These are phyloP conservation scores for Sarocladiaceae sp. DNA, from an alignment of 2,329 filamentous ascomycete species.

Conservation along the genomic window DNA sequence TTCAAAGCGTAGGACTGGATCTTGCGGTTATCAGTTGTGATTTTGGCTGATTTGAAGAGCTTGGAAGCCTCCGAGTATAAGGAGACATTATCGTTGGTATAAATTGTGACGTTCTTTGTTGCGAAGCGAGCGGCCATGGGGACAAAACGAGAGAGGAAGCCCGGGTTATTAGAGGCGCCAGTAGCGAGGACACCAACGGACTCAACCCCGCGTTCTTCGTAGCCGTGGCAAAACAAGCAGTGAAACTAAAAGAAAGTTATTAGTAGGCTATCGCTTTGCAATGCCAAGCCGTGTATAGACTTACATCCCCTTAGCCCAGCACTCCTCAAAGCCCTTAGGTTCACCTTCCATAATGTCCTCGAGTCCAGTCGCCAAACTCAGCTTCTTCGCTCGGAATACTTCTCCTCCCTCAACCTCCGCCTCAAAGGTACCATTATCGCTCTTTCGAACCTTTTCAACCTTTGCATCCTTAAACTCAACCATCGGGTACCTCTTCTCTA, in stretches of 20 bases:
- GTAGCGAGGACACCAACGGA: conserved; percentile 43
- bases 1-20: conserved; percentile 27
- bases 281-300: conserved; percentile 17
- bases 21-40: conserved; percentile 27
- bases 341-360: conserved; percentile 44
- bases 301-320: conserved; percentile 19
- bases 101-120: conserved; percentile 44
- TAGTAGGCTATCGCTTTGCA: too few relatives aligned
- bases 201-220: conserved; percentile 45
- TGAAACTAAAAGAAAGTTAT: too few relatives aligned
- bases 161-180: conserved; percentile 24
- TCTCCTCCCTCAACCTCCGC: neutral
- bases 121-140: conserved; percentile 39
- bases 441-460: conserved; percentile 22
- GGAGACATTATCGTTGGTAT: conserved; percentile 40
- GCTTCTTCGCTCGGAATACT: conserved; percentile 38
- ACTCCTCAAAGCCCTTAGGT: conserved; percentile 8
- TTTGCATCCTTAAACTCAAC: conserved; percentile 16
- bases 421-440: conserved; percentile 1
- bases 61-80: conserved; percentile 16
- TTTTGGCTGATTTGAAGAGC: neutral
- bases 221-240: conserved; percentile 58
- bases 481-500: neutral
- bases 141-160: conserved; percentile 29
- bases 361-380: conserved; percentile 47